Evolutionary conservation across 306 rosid species (phyloP), one percentile per base, ranked within the genome.

Genomic region (Begonia masoniana): DNA sequence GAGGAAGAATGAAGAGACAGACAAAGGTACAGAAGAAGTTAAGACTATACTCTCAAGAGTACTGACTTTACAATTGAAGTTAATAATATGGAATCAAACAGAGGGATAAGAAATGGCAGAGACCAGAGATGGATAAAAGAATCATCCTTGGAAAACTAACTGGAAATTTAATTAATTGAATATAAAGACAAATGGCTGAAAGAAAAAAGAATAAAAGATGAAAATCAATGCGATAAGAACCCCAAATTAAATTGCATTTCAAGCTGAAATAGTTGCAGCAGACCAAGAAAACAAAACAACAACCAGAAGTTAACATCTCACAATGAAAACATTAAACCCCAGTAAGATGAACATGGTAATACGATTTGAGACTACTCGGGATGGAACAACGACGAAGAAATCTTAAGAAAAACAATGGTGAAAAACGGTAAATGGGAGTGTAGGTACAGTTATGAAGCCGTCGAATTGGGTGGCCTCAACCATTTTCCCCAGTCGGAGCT

Each of bases 401-500:
- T 31, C 2, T 21, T 21, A 21, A 2, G 2, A 21, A n/a, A n/a
- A 46, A 43, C 31, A 52, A 48, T 26, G 15, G 14, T 8, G 53
- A 57, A 17, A 56, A 26, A 26, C n/a, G 7, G 13, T 13, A 36
- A 56, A 13, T 51, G 43, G 17, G 45, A 2, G 9, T 12, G 59
- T 47, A 47, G 15, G 23, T 71, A 87, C 96, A 13, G 97, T 91
- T 91, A 85, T 83, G 64, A 85, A 63, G 63, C 97, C 97, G 45
- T 91, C 97, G 74, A 91, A 85, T 69, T 85, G 85, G 67, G 77
- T 58, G 70, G 94, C 79, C 58, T 83, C 84, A 9, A 91, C 96
- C 94, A 85, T 91, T 68, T 85, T 91, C 62, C 97, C 97, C 21
- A 85, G 81, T 56, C 97, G 97, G 47, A 91, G 76, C 1, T 15